Evolutionary conservation across 2,329 filamentous ascomycete species (phyloP), one percentile per base, ranked within the genome.

Genomic region (Boeremia lycopersici): DNA sequence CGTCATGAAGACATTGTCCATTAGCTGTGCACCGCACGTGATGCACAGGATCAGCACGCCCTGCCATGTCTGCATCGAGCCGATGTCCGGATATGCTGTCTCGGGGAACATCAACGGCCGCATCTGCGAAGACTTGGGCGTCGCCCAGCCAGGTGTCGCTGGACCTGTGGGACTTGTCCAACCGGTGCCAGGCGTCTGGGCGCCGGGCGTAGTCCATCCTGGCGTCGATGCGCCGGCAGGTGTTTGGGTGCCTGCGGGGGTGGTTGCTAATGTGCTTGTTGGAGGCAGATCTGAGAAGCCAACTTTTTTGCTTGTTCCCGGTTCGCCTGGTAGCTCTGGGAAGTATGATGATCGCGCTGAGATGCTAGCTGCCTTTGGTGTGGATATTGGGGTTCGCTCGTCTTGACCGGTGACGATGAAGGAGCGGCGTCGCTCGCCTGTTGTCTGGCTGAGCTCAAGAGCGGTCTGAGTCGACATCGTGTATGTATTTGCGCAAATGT

Each of bases 1-100:
- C 10, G 53, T 51, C 53, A 56, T 56, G 33, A 56, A 56, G 0
- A 51, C 28, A 3, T 56, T 56, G 19, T 56, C 53, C 42, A 56
- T 51, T 12, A 56, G 38, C 19, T 56, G 53, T 3, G 53, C 53
- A 12, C 47, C 47, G 30, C 53, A 51, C 5, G 47, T 51, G 12
- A 56, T 47, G 13, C n/a, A 12, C 26, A 51, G 8, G 6, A 56
- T 31, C 41, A 56, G 4, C 8, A 44, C 31, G 12, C 53, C 53
- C 11, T 35, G 36, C 53, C 53, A 51, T n/a, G 53, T 56, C 26
- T 51, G 53, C 13, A 51, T 48, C 4, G 47, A 56, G 15, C 53
- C 53, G 12, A 56, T 50, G 11, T 56, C 42, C 1, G 47, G 47
- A 40, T 56, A 56, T 10, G 47, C 47, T 2, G 44, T 45, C 28